Percentiles rank a stretch among this genome's conserved stretches.
Conservation (phyloP, 73 alveolate genomes). For the Uronychia setigera region DNA sequence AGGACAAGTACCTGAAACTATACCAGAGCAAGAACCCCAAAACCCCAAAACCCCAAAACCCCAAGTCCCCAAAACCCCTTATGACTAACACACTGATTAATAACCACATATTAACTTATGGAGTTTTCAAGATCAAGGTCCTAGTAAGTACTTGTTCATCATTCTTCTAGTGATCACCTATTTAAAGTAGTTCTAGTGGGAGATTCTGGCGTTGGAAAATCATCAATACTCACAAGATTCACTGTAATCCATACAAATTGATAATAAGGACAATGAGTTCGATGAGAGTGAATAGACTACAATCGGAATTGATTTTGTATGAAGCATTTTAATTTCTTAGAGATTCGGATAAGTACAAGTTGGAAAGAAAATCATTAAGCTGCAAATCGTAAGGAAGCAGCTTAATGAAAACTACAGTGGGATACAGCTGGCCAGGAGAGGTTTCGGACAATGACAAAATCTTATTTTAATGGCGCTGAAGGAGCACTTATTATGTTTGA, state of each 20-base stretch:
- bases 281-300: conserved; percentile 66
- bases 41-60: too few species aligned
- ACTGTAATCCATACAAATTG: too few species aligned
- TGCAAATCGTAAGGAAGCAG: conserved; percentile 42
- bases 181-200: conserved; percentile 71
- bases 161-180: conserved; percentile 56
- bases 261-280: too few species aligned
- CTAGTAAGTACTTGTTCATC: too few species aligned
- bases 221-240: conserved; percentile 66
- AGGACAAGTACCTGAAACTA: too few species aligned
- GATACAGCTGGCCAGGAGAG: conserved; percentile 21
- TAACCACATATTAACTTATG: too few species aligned
- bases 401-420: conserved; percentile 4
- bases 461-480: not conserved
- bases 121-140: too few species aligned
- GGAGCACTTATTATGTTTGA: not conserved
- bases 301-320: conserved; percentile 87
- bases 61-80: too few species aligned
- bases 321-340: too few species aligned
- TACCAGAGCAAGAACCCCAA: too few species aligned
- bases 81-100: too few species aligned
- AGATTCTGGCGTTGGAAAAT: conserved; percentile 80
- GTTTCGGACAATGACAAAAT: not conserved
- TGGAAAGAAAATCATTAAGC: conserved; percentile 70
- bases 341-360: too few species aligned